phyloP scores from a whole-genome alignment of 768 basidiomycete species.

The Termitomyces titanicus region DNA sequence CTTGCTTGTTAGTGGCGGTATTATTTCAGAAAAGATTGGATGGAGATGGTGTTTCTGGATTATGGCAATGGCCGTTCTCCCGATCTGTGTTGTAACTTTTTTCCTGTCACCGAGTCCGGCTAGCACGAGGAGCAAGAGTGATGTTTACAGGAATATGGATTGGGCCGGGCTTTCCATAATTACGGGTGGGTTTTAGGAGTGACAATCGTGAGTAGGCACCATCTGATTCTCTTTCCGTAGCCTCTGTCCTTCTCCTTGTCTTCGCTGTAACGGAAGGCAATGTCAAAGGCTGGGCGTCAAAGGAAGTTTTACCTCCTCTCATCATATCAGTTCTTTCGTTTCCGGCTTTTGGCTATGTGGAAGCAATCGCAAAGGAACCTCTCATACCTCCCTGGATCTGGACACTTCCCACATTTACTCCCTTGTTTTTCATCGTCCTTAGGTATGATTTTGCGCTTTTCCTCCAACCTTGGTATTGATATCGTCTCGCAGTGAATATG shows the following conservation, averaged over 20 bases:
- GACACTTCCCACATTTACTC: conserved; percentile 33
- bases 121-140: conserved; percentile 19
- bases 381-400: conserved; percentile 39
- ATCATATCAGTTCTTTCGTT: conserved; percentile 36
- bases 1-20: conserved; percentile 33
- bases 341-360: conserved; percentile 30
- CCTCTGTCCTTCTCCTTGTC: conserved; percentile 29
- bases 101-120: conserved; percentile 19
- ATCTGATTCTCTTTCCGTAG: background rate
- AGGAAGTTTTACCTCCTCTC: conserved; percentile 39
- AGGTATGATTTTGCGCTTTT: background rate
- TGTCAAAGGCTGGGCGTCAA: conserved; percentile 41
- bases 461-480: background rate
- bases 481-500: conserved; percentile 34
- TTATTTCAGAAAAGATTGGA: conserved; percentile 32
- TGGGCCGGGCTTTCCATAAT: conserved; percentile 20
- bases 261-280: conserved; percentile 39
- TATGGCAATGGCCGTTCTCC: conserved; percentile 32
- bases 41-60: conserved; percentile 50
- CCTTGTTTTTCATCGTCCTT: conserved; percentile 25
- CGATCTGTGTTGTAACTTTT: conserved; percentile 25
- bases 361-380: conserved; percentile 14
- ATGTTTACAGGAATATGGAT: conserved; percentile 6
- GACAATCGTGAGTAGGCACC: conserved; percentile 9
- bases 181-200: conserved; percentile 17